Base-by-base conservation (phyloP, 2,329 filamentous ascomycete species). In the Trichoderma sp. region DNA sequence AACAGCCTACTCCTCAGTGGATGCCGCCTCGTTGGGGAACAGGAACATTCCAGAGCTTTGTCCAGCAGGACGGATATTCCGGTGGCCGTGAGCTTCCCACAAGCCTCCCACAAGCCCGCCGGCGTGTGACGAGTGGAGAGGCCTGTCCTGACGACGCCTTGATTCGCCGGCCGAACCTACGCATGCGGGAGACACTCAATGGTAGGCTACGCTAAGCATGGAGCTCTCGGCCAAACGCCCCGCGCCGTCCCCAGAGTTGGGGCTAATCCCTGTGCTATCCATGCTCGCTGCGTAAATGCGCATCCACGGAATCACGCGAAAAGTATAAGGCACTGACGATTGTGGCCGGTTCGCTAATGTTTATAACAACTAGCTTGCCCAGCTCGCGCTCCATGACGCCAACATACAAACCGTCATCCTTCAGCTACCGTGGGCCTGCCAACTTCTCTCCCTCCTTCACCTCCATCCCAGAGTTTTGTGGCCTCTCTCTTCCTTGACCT, bases 351-450 rank as follows among this genome's bases (percentile, higher is more conserved):
- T 65, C 33, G 64, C 71, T 74, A 75, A 66, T 66, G 69, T 71
- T 75, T 56, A 77, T 73, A 77, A 77, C 71, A 68, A 53, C 69
- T 79, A 90, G 88, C 83, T 88, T 79, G 83, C 86, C 78, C 89
- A 90, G 81, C 86, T 90, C 79, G 83, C 89, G 76, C 85, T 90
- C 79, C 84, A 84, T 79, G 86, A 88, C 84, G 82, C 85, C 82
- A 87, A 87, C 83, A 83, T 87, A 78, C 84, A 85, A 66, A 76
- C 78, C 65, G 68, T 77, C 74, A 78, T 76, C 60, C 71, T 77
- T 56, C 80, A 80, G 77, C 76, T 80, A 75, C 77, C 74, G 76
- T 79, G 56, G 33, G 76, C 75, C 35, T 77, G 63, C 69, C 78
- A 65, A 59, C 76, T 69, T 75, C 73, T 78, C 76, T 75, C 75